Evolutionary conservation across 768 basidiomycete genomes (phyloP).

Genomic region (Pisolithus marmoratus): DNA sequence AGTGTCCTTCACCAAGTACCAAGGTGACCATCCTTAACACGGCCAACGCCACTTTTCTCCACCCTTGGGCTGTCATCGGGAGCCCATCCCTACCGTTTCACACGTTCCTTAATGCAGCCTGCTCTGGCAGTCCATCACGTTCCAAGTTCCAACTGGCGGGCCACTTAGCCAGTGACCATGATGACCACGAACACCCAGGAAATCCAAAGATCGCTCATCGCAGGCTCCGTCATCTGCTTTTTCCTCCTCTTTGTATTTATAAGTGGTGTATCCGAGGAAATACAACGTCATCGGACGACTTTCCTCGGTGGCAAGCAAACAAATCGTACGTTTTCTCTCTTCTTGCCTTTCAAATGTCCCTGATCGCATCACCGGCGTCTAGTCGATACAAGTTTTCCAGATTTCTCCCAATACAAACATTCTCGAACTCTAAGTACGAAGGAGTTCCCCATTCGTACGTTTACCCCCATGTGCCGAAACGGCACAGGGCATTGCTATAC

Average conservation of each 20-base stretch:
- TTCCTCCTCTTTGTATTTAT: constrained; percentile 43
- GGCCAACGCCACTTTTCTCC: too few species aligned
- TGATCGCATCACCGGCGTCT: not conserved
- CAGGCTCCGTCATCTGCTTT: constrained; percentile 32
- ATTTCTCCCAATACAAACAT: constrained; percentile 48
- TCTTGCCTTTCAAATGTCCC: not conserved
- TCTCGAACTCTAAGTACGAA: constrained; percentile 37
- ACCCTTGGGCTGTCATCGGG: too few species aligned
- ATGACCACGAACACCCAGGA: not conserved
- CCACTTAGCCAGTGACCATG: not conserved
- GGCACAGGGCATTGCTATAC: not conserved
- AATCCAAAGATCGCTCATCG: constrained; percentile 11
- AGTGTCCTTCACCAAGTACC: too few species aligned
- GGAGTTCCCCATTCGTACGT: constrained; percentile 53
- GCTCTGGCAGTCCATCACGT: not conserved
- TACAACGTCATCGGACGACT: not conserved
- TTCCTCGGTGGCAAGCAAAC: too few species aligned
- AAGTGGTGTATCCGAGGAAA: constrained; percentile 21
- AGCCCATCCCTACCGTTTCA: not conserved
- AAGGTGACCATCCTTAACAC: too few species aligned
- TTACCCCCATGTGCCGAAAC: not conserved
- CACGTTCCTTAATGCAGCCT: not conserved
- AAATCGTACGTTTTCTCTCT: too few species aligned
- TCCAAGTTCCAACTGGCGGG: not conserved
- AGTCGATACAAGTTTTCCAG: constrained; percentile 37